Percentiles rank a stretch among this genome's conserved stretches.
Conservation (phyloP, 2,329 filamentous ascomycete genomes). For the Colletotrichum horii region DNA sequence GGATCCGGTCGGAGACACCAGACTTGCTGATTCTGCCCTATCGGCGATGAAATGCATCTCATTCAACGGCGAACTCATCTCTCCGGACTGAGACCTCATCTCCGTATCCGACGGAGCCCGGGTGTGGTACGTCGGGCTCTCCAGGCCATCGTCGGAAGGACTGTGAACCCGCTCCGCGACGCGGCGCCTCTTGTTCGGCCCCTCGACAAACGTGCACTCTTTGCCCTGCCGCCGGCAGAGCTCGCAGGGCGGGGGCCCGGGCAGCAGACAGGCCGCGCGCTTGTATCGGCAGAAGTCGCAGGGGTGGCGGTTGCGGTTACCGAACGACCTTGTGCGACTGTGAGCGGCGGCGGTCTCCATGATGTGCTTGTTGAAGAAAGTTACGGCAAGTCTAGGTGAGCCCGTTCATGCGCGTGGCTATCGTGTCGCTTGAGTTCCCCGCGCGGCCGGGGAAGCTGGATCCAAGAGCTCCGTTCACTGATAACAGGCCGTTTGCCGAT, state of each 20-base stretch:
- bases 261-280: constrained; percentile 10
- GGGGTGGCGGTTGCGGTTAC: constrained; percentile 1
- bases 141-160: neutral
- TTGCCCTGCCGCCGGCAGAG: constrained; percentile 2
- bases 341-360: neutral
- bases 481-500: constrained; percentile 8
- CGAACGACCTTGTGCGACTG: neutral
- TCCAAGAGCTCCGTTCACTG: neutral
- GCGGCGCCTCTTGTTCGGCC: constrained; percentile 4
- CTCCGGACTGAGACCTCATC: neutral
- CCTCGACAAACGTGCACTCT: constrained; percentile 9
- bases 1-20: neutral
- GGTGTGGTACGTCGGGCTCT: neutral
- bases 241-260: neutral
- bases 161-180: neutral
- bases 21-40: neutral
- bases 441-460: neutral
- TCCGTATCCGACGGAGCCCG: neutral
- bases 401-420: neutral
- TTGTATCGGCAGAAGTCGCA: constrained; percentile 18
- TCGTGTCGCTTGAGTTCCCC: neutral
- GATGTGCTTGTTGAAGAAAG: neutral
- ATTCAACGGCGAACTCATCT: neutral
- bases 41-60: neutral
- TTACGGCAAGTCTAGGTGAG: neutral